Evolutionary conservation across 345 rosid species (phyloP).

Genomic region (Theobroma cacao): DNA sequence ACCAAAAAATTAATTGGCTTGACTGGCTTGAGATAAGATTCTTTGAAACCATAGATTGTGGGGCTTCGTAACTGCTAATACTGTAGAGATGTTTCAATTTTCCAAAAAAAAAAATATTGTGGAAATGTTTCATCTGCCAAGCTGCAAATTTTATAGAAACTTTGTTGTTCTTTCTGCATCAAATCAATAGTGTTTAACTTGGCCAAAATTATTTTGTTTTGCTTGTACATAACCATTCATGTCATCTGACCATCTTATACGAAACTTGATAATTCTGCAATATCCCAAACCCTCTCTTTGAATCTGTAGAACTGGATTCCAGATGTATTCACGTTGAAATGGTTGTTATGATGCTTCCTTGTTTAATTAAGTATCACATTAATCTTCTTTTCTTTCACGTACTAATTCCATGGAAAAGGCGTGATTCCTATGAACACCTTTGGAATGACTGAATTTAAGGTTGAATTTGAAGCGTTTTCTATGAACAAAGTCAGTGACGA

Average conservation of each 20-base stretch:
- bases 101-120: no score
- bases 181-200: neutral
- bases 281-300: neutral
- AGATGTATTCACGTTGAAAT: neutral
- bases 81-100: neutral
- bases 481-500: neutral
- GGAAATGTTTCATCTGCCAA: neutral
- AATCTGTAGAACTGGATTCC: neutral
- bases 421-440: neutral
- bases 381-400: neutral
- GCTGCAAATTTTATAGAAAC: neutral
- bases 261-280: neutral
- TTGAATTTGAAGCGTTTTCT: neutral
- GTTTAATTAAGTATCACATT: neutral
- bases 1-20: neutral
- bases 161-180: neutral
- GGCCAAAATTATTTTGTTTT: neutral
- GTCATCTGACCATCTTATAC: neutral
- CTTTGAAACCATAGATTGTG: neutral
- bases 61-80: neutral
- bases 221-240: neutral
- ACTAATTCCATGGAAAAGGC: neutral
- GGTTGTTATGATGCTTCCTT: neutral
- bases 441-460: neutral
- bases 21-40: neutral